Evolutionary conservation across 1,139 yeast species (phyloP), one percentile per base, ranked within the genome.

Genomic region (Eremothecium cymbalariae): DNA sequence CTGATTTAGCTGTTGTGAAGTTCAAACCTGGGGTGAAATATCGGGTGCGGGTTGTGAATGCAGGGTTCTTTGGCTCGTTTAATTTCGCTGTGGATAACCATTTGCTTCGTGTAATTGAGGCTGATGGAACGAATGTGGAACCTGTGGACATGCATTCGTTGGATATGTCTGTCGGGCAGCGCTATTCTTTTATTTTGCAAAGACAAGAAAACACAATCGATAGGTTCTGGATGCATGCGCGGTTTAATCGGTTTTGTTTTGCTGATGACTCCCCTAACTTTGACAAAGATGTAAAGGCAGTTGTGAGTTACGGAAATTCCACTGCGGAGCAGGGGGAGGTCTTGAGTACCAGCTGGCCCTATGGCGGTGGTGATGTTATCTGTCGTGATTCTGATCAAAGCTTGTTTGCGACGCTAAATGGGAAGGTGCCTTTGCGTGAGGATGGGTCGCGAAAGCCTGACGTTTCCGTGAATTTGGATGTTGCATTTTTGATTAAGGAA

Each of bases 51-150:
- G 55, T 74, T 32, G 64, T 67, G 41, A 74, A 74, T 44, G 64
- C 68, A 43, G 80, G 80, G 21, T 62, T 69, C 53, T 73, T 73
- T 48, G 72, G 70, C 15, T 64, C 75, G 12, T 76, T 72, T 51
- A 70, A 67, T 41, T 50, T 72, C 39, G 70, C 65, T 50, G 61
- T 73, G 45, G 74, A 72, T 47, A 68, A 65, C 40, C 82, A 75
- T 50, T 64, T 59, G n/a, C 55, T 78, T 32, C 64, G 64, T 4
- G 62, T 78, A 15, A 70, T 78, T 22, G 86, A 77, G 52, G 74
- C 80, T 19, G 94, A 82, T 55, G 86, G 90, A 40, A 65, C 78
- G n/a, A 65, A 62, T 35, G 75, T 78, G n/a, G 68, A 74, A 46
- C 77, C 75, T 4, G 61, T 65, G 34, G 60, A 57, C 8, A 75